Base-by-base conservation (phyloP, 2,329 filamentous ascomycete species). In the Aspergillus aculeatinus region DNA sequence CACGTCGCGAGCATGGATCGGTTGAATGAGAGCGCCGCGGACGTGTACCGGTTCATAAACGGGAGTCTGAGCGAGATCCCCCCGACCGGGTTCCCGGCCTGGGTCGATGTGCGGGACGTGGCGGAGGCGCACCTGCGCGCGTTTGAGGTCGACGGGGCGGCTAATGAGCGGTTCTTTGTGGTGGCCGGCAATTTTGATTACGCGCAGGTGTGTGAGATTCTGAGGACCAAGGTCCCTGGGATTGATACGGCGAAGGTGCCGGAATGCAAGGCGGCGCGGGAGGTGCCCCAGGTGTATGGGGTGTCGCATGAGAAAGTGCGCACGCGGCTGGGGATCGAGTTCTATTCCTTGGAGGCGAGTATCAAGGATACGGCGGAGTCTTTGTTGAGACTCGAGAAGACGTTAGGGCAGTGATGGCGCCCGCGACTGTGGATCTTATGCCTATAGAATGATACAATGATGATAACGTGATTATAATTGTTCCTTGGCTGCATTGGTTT, bases 51-150 rank as follows among this genome's bases (percentile, higher is more conserved):
- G 6, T 4, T 54, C 21, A 54, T 60, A 12, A 29, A 52, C 19
- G 59, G 49, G 12, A 25, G 27, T 3, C 16, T 10, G 11, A 48
- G 12, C 2, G 44, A 51, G 29, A 44, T 44, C 12, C 48, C 59
- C 1, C 16, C 25, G 16, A n/a, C 14, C 1, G 48, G 25, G 10
- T 49, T 50, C n/a, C 42, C 39, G 0, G 50, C n/a, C 21, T 63
- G 39, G n/a, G 62, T 55, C 5, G 60, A 64, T 27, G 62, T 57
- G 10, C 57, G 62, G 11, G 62, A 64, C 29, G 29, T 64, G 9
- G 60, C 62, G 7, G 9, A 33, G 12, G 57, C 53, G 11, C 60
- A 64, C 42, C 51, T 61, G 9, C 11, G 11, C 7, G 62, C 62
- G 2, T 51, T 57, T 33, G 33, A 53, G 29, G 2, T 25, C 2